Evolutionary conservation across 257 asterid species (phyloP).

Genomic region (Solanum pennellii): DNA sequence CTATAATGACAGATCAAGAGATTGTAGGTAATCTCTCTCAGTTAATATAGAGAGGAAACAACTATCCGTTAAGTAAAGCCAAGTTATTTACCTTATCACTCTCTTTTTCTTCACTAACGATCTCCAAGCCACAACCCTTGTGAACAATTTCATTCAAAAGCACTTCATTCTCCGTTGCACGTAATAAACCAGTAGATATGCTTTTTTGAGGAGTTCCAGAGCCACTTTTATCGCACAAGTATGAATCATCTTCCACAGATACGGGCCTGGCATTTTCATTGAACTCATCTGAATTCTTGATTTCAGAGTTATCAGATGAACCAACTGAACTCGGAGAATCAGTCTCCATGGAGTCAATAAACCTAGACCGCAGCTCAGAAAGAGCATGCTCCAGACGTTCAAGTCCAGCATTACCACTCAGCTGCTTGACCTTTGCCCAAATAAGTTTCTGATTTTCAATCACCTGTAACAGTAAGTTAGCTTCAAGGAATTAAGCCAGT

Average conservation of each 20-base stretch:
- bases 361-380: conserved; percentile 2
- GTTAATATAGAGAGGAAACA: not conserved
- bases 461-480: conserved; percentile 1
- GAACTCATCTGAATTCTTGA: not conserved
- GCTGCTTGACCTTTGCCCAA: not conserved
- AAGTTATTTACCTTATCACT: not conserved
- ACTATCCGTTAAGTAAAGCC: not conserved
- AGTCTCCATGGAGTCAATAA: not conserved
- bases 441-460: conserved; percentile 11
- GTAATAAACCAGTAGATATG: not conserved
- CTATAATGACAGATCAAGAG: not conserved
- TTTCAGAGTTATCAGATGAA: not conserved
- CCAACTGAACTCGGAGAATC: not conserved
- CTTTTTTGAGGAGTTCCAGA: not conserved
- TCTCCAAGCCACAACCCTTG: conserved; percentile 1
- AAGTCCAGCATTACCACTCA: conserved; percentile 11
- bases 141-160: conserved; percentile 13
- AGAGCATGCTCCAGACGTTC: conserved; percentile 8
- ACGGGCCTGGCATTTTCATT: not conserved
- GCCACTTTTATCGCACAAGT: not conserved
- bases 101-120: not conserved
- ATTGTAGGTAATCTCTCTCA: not conserved
- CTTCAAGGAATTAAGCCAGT: not conserved
- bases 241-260: not conserved
- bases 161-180: conserved; percentile 3